phyloP scores from a whole-genome alignment of 2,329 filamentous ascomycete genomes.

The Aspergillus sp. region DNA sequence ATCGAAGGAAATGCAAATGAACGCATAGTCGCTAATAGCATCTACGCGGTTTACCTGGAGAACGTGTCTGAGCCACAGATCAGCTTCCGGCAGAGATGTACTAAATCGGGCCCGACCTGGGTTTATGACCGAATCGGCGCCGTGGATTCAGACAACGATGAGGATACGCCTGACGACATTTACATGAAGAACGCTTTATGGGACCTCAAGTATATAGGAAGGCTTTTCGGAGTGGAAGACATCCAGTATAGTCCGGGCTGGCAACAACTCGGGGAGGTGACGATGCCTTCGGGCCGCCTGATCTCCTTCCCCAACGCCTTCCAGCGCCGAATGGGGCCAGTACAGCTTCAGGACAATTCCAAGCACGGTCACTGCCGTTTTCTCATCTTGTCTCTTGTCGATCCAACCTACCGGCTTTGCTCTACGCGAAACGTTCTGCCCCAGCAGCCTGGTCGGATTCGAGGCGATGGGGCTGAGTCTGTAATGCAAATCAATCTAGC shows the following conservation, averaged over 20 bases:
- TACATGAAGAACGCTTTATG: neutral
- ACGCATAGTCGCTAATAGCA: constrained; percentile 5
- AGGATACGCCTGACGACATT: neutral
- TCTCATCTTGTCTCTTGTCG: constrained; percentile 12
- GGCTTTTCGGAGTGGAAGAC: constrained; percentile 4
- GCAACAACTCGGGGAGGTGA: constrained; percentile 13
- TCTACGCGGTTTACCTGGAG: constrained; percentile 6
- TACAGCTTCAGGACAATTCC: constrained; percentile 9
- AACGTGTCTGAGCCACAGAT: constrained; percentile 11
- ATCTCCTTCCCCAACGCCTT: constrained; percentile 12
- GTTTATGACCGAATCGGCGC: neutral
- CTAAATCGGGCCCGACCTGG: neutral
- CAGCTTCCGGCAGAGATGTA: constrained; percentile 6
- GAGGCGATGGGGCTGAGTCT: neutral
- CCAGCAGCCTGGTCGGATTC: constrained; percentile 9
- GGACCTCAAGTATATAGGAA: constrained; percentile 10
- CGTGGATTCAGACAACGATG: neutral
- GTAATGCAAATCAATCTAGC: neutral
- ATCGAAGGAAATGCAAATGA: constrained; percentile 10
- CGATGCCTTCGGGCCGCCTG: constrained; percentile 7
- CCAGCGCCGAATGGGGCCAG: constrained; percentile 6
- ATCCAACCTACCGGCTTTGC: constrained; percentile 13
- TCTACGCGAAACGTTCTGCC: constrained; percentile 13
- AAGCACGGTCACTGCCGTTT: constrained; percentile 8
- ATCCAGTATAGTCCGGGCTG: neutral